Evolutionary conservation across 2,329 filamentous ascomycete genomes (phyloP), one percentile per base, ranked within the genome.

Genomic region (Calonectria hawksworthii): DNA sequence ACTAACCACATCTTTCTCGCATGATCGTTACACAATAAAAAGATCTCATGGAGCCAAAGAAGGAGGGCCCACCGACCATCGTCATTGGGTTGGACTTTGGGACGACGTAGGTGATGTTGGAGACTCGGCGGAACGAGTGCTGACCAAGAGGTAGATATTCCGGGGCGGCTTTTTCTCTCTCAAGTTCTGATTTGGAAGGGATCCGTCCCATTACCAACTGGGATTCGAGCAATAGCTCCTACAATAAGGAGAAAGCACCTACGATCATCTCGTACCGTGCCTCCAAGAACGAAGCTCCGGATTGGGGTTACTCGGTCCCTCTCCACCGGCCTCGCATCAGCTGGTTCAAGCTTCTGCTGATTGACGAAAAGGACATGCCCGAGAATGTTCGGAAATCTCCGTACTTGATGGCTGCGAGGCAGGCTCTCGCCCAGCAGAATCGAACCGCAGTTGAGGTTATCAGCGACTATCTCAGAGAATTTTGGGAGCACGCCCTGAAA

Each of bases 21-120:
- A 23, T 21, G 18, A 4, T 3, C 6, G 7, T n/a, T 23, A 4
- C 11, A 23, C 10, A 34, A 50, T 4, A 23, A 44, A 23, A 44
- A 18, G 11, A 8, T 13, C 28, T 21, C 5, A 69, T 69, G 54
- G 23, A 23, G 16, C 41, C 52, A 9, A n/a, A 50, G 16, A 21
- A 16, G 4, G 52, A 59, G 4, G 41, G 59, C 18, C 51, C n/a
- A 1, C 63, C 73, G 11, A 59, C 54, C 3, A 78, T 87, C 7
- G 75, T 86, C 21, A 75, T 87, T 21, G 85, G 86, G 0, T 83
- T 89, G n/a, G 87, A 88, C 66, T 88, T 88, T 74, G 86, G 87
- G 6, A 88, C 87, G 0, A 88, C 87, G 78, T 87, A 77, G 74
- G 83, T 79, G 14, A 41, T 21, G 28, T 6, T 21, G 30, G 34